Base-by-base conservation (phyloP, 345 rosid species). In the Jatropha curcas region DNA sequence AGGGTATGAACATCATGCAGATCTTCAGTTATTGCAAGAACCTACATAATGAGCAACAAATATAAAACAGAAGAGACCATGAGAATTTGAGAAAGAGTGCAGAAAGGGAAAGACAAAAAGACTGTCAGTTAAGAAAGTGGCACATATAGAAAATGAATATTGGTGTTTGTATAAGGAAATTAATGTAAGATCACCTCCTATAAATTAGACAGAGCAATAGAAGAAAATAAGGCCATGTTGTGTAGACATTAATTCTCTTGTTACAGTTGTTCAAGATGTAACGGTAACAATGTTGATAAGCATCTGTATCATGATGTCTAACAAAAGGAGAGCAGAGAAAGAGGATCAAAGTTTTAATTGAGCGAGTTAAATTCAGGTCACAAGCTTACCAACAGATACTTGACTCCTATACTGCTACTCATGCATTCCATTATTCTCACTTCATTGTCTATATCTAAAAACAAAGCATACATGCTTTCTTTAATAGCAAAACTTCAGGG, bases 21-120 rank as follows among this genome's bases (percentile, higher is more conserved):
- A 82, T 89, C 97, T 81, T 87, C 97, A 33, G 98, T 91, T 74
- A 90, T 88, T 62, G 96, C 92, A 79, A 91, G 84, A 77, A 93
- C 94, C 97, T 93, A 80, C 74, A 80, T 50, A 79, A 73, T 19
- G 34, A 59, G 71, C 76, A 31, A 62, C 22, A 71, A 65, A 70
- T 68, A 41, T 50, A 20, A 76, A 62, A 55, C 61, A 65, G 22
- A 65, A 57, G 31, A 46, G 48, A 20, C 61, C 63, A 55, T 55
- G 62, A 69, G 35, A 56, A 56, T 52, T 35, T 55, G 62, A 69
- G 35, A 56, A 56, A 55, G 46, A 58, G 37, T 24, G 62, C 60
- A 37, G 33, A 35, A 55, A 55, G 43, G 22, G 3, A 37, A 37
- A 14, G 3, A 48, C 0, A 25, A 55, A 25, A 19, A 14, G 34